Evolutionary conservation across 176 grass and related monocot genomes (phyloP).

Genomic region (Chrysopogon serrulatus): DNA sequence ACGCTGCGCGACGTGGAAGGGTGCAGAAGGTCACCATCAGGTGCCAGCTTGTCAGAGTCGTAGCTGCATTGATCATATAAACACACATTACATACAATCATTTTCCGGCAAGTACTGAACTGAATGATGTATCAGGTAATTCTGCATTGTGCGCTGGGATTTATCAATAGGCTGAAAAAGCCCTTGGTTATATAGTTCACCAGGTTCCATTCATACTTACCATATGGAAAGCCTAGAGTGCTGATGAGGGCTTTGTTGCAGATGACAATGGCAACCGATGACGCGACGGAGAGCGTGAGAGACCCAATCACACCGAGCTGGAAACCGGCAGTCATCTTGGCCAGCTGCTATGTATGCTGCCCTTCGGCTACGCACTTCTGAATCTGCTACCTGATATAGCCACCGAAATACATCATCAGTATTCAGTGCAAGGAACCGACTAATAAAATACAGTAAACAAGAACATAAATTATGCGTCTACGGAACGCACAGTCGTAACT

Average conservation of each 20-base stretch:
- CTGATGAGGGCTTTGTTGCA: constrained; percentile 67
- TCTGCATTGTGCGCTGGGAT: background rate
- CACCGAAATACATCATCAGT: background rate
- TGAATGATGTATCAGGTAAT: background rate
- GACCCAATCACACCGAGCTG: constrained; percentile 54
- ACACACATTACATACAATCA: background rate
- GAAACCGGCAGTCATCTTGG: constrained; percentile 42
- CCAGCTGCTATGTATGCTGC: background rate
- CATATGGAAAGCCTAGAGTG: constrained; percentile 50
- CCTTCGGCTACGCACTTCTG: background rate
- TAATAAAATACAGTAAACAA: too few relatives aligned
- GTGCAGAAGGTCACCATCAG: constrained; percentile 93
- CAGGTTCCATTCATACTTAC: constrained; percentile 2
- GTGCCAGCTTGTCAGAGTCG: constrained; percentile 94
- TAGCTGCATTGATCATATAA: constrained; percentile 41
- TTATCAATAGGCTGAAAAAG: background rate
- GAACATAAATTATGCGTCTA: background rate
- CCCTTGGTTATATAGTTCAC: background rate
- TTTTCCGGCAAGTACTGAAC: background rate
- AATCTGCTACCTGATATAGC: background rate
- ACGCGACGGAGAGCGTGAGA: constrained; percentile 46
- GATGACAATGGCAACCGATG: constrained; percentile 59
- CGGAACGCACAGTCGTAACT: background rate
- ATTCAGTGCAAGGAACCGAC: background rate
- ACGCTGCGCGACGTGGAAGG: constrained; percentile 63